phyloP scores from a whole-genome alignment of 1,139 yeast species.

The Taphrina sp. region DNA sequence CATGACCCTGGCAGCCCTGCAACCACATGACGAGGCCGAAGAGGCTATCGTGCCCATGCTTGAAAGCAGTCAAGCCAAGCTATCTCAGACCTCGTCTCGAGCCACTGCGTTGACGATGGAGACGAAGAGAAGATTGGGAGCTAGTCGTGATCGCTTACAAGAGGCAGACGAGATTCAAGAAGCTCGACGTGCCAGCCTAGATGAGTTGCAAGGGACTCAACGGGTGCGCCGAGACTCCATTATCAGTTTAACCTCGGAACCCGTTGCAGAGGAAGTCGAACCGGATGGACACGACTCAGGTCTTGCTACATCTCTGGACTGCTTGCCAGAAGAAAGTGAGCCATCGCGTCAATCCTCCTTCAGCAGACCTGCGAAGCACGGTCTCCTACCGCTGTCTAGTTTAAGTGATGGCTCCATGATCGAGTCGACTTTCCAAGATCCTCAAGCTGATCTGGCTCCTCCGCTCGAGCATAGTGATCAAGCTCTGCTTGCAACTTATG shows the following conservation, averaged over 20 bases:
- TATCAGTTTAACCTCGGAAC: neutral
- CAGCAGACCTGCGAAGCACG: neutral
- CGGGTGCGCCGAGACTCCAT: slow-evolving; percentile 1
- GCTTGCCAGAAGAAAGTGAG: slow-evolving; percentile 28
- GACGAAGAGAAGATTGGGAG: neutral
- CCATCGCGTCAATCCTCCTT: slow-evolving; percentile 30
- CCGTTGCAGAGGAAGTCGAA: slow-evolving; percentile 5
- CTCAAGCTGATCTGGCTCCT: slow-evolving; percentile 6
- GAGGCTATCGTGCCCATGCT: slow-evolving; percentile 1
- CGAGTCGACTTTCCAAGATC: neutral
- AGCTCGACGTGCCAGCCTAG: slow-evolving; percentile 16
- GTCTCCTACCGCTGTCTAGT: neutral
- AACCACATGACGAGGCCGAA: slow-evolving; percentile 7
- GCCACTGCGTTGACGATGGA: neutral
- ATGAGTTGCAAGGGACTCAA: slow-evolving; percentile 17
- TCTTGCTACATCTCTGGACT: slow-evolving; percentile 17
- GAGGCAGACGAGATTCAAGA: slow-evolving; percentile 9
- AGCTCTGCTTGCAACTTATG: slow-evolving; percentile 5
- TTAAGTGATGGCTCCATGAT: neutral
- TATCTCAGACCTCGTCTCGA: neutral
- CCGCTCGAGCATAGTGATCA: slow-evolving; percentile 11
- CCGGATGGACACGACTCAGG: slow-evolving; percentile 26
- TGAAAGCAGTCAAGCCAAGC: neutral
- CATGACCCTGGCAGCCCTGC: slow-evolving; percentile 13
- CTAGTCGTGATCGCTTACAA: neutral